Percentiles rank a stretch among this genome's conserved stretches.
Evolutionary conservation across 1,284 basidiomycete genomes (phyloP).

Genomic region (Nidula niveotomentosa): DNA sequence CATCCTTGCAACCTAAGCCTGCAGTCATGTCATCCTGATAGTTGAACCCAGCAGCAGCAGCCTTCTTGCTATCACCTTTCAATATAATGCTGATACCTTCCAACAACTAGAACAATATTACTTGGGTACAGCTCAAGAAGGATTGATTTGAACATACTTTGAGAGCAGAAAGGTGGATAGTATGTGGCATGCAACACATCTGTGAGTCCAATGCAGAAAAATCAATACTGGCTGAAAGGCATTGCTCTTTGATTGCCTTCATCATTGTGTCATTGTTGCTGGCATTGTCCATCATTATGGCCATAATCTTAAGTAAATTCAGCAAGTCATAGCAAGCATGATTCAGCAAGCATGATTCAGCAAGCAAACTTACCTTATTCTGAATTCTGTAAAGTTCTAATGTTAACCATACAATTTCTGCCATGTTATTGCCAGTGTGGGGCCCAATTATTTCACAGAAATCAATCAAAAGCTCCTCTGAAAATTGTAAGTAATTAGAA

Average conservation of each 20-base stretch:
- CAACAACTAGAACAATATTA: background rate
- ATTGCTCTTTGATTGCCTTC: conserved; percentile 2
- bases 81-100: background rate
- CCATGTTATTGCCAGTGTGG: conserved; percentile 9
- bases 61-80: background rate
- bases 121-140: background rate
- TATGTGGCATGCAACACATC: conserved; percentile 6
- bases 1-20: background rate
- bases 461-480: conserved; percentile 8
- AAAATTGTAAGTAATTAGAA: background rate
- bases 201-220: conserved; percentile 6
- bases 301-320: conserved; percentile 8
- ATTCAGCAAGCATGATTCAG: too few relatives aligned
- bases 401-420: conserved; percentile 3
- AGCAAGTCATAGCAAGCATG: too few relatives aligned
- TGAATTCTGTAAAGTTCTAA: conserved; percentile 5
- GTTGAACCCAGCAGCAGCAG: background rate
- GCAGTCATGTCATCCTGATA: background rate
- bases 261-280: conserved; percentile 16
- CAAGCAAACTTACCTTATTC: conserved; percentile 1
- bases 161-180: conserved; percentile 6
- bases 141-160: background rate
- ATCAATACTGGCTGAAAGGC: background rate
- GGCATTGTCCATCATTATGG: conserved; percentile 17
- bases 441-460: conserved; percentile 6